A percentile compares a stretch with the other conserved stretches of the same genome.
Evolutionary conservation across 345 rosid genomes (phyloP).

Genomic region (Boechera retrofracta): DNA sequence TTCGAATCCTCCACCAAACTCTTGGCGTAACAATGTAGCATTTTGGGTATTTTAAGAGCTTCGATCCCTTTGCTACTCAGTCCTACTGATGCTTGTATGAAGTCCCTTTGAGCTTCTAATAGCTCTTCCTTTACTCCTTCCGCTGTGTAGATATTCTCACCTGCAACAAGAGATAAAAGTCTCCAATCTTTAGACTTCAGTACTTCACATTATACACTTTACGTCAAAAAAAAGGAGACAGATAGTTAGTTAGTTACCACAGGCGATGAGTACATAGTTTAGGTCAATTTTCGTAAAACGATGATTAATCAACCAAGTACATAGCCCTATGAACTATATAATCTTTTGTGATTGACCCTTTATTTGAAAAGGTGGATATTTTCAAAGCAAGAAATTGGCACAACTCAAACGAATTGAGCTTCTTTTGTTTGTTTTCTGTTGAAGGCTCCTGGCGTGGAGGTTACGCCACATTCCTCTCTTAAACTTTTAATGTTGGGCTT

Average conservation of each 20-base stretch:
- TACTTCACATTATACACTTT: background rate
- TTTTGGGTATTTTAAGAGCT: slow-evolving; percentile 76
- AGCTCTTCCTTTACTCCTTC: slow-evolving; percentile 78
- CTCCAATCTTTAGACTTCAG: background rate
- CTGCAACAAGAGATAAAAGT: slow-evolving; percentile 47
- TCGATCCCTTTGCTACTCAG: slow-evolving; percentile 77
- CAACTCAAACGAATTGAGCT: too few species aligned
- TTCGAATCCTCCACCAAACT: slow-evolving; percentile 73
- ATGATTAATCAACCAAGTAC: too few species aligned
- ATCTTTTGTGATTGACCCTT: too few species aligned
- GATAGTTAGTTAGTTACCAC: slow-evolving; percentile 56
- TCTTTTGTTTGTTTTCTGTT: too few species aligned
- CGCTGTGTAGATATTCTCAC: slow-evolving; percentile 69
- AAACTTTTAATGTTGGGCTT: too few species aligned
- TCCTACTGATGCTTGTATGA: slow-evolving; percentile 81
- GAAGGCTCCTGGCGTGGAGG: too few species aligned
- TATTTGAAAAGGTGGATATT: too few species aligned
- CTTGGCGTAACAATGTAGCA: slow-evolving; percentile 85
- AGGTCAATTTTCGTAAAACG: too few species aligned
- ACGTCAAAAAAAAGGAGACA: background rate
- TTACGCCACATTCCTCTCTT: too few species aligned
- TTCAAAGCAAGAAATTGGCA: too few species aligned
- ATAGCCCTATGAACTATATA: too few species aligned
- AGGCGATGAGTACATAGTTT: slow-evolving; percentile 79
- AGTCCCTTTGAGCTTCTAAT: slow-evolving; percentile 77